Evolutionary conservation across 345 rosid genomes (phyloP), one percentile per base, ranked within the genome.

Genomic region (Eucalyptus caleyi): DNA sequence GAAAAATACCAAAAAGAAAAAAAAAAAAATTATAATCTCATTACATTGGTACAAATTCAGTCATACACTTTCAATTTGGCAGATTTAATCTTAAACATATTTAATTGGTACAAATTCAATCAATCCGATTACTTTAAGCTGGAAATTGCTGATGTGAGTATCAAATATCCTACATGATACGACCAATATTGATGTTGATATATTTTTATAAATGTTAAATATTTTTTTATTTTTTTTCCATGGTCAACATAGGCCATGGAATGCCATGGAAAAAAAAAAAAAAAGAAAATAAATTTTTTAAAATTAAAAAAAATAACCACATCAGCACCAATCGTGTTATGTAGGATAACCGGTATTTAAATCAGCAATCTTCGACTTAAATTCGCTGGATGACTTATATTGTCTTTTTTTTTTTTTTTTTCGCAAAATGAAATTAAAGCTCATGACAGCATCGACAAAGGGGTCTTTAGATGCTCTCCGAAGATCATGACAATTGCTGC

Each of bases 321-420:
- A 18, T 7, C 2, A 3, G 1, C 4, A 0, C 12, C 9, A 7
- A 1, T 51, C 2, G 9, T 51, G 1, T 51, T 51, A 51, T 7
- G 1, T 51, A 51, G 0, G 54, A 51, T 18, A 18, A 0, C 0
- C 0, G 8, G 23, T 51, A 51, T 51, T 51, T 1, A 51, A 0
- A 0, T 51, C 1, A 7, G 0, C 0, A 51, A 1, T 18, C 0
- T 51, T 51, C 1, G 0, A 51, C 9, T 51, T 51, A 7, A 51
- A 51, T 51, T 51, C 0, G 0, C 0, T 18, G 23, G 23, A 51
- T 6, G 4, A 51, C 54, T 69, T 9, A 16, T 32, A 16, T 32
- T 69, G 7, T 69, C 42, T 32, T 3, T 1, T 45, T 45, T 45
- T 45, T 1, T 9, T 32, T 67, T 2, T 65, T n/a, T n/a, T 65